phyloP scores from a whole-genome alignment of 495 filamentous ascomycete genomes.

The Penicillium nucicola region DNA sequence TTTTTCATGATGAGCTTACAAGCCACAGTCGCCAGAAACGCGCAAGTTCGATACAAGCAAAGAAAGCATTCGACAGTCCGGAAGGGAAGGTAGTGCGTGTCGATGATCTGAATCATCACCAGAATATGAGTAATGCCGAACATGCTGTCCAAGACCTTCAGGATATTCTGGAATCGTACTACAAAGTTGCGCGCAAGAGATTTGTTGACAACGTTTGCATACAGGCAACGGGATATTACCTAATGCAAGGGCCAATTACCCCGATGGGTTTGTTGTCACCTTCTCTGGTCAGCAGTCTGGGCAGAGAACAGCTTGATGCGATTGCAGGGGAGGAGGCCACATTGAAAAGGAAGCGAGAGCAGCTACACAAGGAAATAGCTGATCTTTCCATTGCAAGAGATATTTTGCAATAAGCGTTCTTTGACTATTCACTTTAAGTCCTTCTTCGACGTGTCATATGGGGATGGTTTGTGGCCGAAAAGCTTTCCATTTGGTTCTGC shows the following conservation, averaged over 20 bases:
- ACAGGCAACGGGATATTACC: conserved; percentile 33
- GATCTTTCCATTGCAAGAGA: conserved; percentile 21
- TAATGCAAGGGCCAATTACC: conserved; percentile 30
- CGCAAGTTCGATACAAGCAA: neutral
- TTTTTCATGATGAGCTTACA: too few relatives aligned
- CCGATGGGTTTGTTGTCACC: conserved; percentile 36
- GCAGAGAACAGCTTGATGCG: conserved; percentile 32
- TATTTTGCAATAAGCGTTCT: too few relatives aligned
- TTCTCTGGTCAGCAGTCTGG: conserved; percentile 32
- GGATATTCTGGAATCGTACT: conserved; percentile 57
- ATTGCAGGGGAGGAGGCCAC: conserved; percentile 46
- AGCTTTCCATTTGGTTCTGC: too few relatives aligned
- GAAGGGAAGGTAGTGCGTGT: conserved; percentile 19
- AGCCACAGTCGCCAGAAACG: conserved; percentile 14
- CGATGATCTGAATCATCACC: conserved; percentile 2
- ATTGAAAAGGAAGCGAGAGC: conserved; percentile 24
- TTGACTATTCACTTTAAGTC: too few relatives aligned
- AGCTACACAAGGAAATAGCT: conserved; percentile 34
- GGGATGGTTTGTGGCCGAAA: too few relatives aligned
- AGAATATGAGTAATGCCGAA: conserved; percentile 41
- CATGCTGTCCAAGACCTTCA: conserved; percentile 52
- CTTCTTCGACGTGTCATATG: too few relatives aligned
- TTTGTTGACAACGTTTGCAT: conserved; percentile 56
- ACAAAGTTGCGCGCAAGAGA: conserved; percentile 53
- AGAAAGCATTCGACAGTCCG: neutral